Evolutionary conservation across 768 basidiomycete genomes (phyloP), one percentile per base, ranked within the genome.

Genomic region (Inosperma sp.): DNA sequence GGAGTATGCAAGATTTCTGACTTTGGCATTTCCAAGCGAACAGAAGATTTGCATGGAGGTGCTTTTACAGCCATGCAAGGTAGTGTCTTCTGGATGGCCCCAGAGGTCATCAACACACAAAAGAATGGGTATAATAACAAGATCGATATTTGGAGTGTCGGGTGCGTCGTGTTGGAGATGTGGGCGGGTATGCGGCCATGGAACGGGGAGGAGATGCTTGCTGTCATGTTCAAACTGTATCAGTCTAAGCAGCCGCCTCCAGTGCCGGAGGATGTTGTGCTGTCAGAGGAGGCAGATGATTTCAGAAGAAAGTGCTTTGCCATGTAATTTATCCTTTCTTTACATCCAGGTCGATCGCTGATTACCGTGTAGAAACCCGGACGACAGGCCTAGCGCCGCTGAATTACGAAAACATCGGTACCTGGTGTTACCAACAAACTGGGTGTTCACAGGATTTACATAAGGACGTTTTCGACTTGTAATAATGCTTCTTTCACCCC

Each of bases 11-110:
- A 98, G 71, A 98, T 99, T 45, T 94, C 93, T 3, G 94, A 98
- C 69, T 97, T 97, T 62, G 96, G 96, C 34, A 97, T 98, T 51
- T 95, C 93, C n/a, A 98, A 97, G 70, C 81, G 90, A 54, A 93
- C 84, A 55, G 92, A 88, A 55, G 92, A 96, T 54, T 79, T 88
- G 45, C 83, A 83, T 46, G 81, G 81, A 59, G 88, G 81, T n/a
- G 88, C 88, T 43, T 84, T 81, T 56, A 95, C 93, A 2, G 88
- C 90, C 17, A 93, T 99, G 92, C 89, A 93, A 65, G 96, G 96
- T 21, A 94, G 94, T 16, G 88, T 98, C 29, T 98, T 96, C 66
- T 99, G 96, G 95, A 97, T 98, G 95, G 94, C 94, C 8, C 94
- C 94, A 0, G 94, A 93, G 71, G 91, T 96, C 48, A 81, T 93